Evolutionary conservation across 1,284 basidiomycete species (phyloP).

Genomic region (Pseudozyma sp.): DNA sequence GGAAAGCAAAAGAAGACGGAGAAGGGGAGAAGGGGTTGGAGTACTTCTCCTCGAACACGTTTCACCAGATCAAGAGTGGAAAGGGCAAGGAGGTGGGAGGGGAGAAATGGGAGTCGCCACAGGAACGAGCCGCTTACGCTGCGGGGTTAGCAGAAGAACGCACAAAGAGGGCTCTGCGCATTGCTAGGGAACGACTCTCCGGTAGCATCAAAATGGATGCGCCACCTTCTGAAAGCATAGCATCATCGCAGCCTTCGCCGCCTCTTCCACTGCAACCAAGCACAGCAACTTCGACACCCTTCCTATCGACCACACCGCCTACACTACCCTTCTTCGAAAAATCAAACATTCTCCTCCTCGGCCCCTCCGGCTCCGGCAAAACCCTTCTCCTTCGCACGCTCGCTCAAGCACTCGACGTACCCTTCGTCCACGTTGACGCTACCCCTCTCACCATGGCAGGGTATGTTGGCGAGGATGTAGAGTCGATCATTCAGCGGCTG

Average conservation of each 20-base stretch:
- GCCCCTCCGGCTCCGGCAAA: constrained; percentile 73
- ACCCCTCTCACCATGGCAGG: constrained; percentile 59
- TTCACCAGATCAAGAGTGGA: background rate
- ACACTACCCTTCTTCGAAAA: constrained; percentile 74
- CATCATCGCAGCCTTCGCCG: background rate
- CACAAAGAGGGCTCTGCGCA: constrained; percentile 19
- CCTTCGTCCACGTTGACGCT: constrained; percentile 57
- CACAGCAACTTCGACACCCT: background rate
- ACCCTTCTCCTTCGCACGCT: constrained; percentile 54
- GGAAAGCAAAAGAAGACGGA: background rate
- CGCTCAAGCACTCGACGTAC: constrained; percentile 51
- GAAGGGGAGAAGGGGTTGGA: constrained; percentile 13
- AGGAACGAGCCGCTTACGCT: constrained; percentile 25
- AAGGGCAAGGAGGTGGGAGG: constrained; percentile 4
- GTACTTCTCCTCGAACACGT: constrained; percentile 35
- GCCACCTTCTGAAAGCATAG: background rate
- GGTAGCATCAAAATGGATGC: background rate
- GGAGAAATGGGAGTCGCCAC: constrained; percentile 27
- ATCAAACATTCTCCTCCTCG: constrained; percentile 85
- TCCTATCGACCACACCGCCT: constrained; percentile 22
- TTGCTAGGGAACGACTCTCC: constrained; percentile 23
- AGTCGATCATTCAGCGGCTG: constrained; percentile 49
- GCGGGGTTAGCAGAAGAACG: constrained; percentile 31
- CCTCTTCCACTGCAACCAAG: too few species aligned
- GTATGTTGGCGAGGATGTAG: constrained; percentile 61